Conservation (phyloP, 768 basidiomycete genomes). For the Mycena belliarum region DNA sequence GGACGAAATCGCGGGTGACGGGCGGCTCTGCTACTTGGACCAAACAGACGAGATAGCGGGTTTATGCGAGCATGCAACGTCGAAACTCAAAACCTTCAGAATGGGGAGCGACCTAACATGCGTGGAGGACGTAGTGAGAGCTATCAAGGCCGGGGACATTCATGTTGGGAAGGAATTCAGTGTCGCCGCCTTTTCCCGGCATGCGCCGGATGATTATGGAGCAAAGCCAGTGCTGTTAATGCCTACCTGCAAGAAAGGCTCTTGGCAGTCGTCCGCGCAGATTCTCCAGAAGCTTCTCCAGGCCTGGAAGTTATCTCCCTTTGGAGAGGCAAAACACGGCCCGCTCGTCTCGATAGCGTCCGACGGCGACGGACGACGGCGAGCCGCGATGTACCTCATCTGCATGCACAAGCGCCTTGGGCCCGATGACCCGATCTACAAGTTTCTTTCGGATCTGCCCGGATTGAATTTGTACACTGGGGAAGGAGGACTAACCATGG, state of each 20-base stretch:
- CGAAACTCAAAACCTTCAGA: slow-evolving; percentile 17
- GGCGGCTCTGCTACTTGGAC: slow-evolving; percentile 25
- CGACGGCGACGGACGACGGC: neutral
- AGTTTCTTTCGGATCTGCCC: neutral
- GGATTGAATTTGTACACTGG: slow-evolving; percentile 5
- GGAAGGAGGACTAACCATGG: neutral
- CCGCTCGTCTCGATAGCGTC: neutral
- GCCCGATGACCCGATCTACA: neutral
- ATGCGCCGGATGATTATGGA: slow-evolving; percentile 1
- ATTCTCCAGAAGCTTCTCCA: neutral
- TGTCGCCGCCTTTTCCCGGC: slow-evolving; percentile 27
- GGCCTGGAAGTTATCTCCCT: slow-evolving; percentile 4
- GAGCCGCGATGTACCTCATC: neutral
- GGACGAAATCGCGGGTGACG: slow-evolving; percentile 31
- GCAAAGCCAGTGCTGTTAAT: slow-evolving; percentile 1
- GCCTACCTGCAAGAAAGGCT: slow-evolving; percentile 4
- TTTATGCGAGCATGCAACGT: slow-evolving; percentile 28
- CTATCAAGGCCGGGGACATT: slow-evolving; percentile 20
- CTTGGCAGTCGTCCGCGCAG: slow-evolving; percentile 3
- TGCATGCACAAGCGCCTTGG: slow-evolving; percentile 1
- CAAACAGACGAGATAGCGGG: slow-evolving; percentile 27
- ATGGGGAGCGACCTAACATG: slow-evolving; percentile 22
- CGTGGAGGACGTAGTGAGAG: slow-evolving; percentile 11
- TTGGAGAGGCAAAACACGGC: neutral
- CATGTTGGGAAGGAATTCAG: slow-evolving; percentile 33